Base-by-base conservation (phyloP, 192 early-diverging fungal species). In the Pilobolus umbonatus region DNA sequence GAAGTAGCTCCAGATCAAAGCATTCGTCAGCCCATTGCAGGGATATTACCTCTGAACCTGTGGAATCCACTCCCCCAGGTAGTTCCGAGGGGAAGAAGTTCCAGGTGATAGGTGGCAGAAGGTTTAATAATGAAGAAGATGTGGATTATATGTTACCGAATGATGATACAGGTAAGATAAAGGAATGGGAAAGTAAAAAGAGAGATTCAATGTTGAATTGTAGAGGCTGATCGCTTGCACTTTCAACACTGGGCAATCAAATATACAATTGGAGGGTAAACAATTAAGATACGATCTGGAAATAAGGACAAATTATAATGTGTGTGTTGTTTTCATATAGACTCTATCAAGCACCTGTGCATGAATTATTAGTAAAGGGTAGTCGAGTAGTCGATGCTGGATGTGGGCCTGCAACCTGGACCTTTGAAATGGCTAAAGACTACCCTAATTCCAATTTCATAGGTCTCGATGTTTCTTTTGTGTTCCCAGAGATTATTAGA, bases 361-460 rank as follows among this genome's bases (percentile, higher is more conserved):
- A 42, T 17, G 39, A 9, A 2, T 4, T 17, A 42, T 12, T 42
- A 4, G 14, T 42, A 12, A 17, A 46, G 14, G 59, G 42, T 52
- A 71, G 35, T 58, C 57, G 1, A 15, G 67, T 63, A 7, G 30
- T 69, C 14, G 67, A 69, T 31, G 44, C 57, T 11, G 67, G 67
- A 1, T 61, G 60, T 38, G 57, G 57, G 2, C 73, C 73, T 19
- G 70, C 52, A 4, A 72, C 73, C 2, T 72, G 70, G 70, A 48
- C 67, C 1, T 31, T 75, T 26, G 77, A 82, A 50, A 74, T 82
- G 71, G 75, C 77, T 14, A 69, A 74, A 17, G 75, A 67, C 12
- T 74, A 71, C 45, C 74, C 75, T 29, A 47, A 64, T 25, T 64
- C 68, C 17, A 68, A 61, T 2, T 79, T 82, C 24, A 62, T 68